phyloP scores from a whole-genome alignment of 768 basidiomycete genomes.

The Cyclocybe aegerita region DNA sequence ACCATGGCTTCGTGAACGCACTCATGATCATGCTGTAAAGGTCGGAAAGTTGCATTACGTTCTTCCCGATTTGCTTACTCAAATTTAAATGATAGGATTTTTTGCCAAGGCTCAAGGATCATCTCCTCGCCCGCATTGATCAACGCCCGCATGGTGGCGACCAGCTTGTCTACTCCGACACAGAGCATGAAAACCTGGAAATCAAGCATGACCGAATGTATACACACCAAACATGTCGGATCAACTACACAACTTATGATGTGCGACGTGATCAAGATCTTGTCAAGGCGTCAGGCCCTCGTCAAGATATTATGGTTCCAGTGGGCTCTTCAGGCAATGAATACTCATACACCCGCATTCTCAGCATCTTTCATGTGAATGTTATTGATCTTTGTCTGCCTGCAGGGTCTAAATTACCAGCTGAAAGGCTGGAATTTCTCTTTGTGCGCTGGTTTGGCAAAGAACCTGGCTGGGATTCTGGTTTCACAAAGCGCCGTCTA shows the following conservation, averaged over 20 bases:
- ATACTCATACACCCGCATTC: constrained; percentile 17
- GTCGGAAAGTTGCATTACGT: too few species aligned
- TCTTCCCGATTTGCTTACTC: too few species aligned
- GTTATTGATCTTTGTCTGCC: constrained; percentile 5
- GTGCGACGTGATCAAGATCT: constrained; percentile 36
- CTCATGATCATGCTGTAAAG: too few species aligned
- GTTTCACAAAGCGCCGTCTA: not conserved
- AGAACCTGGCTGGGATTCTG: not conserved
- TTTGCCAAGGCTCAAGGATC: constrained; percentile 24
- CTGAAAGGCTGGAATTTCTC: constrained; percentile 8
- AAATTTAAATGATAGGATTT: too few species aligned
- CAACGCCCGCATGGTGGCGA: constrained; percentile 21
- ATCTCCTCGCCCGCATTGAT: constrained; percentile 26
- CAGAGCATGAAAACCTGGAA: constrained; percentile 8
- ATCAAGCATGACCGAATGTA: constrained; percentile 21
- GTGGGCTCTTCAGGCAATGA: constrained; percentile 16
- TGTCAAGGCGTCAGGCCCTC: constrained; percentile 29
- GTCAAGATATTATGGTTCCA: constrained; percentile 30
- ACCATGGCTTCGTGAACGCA: too few species aligned
- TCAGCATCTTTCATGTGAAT: constrained; percentile 16
- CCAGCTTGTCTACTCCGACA: constrained; percentile 20
- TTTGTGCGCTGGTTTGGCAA: constrained; percentile 16
- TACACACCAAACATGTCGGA: constrained; percentile 24
- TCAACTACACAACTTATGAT: constrained; percentile 46
- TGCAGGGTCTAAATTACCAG: not conserved